Evolutionary conservation across 768 basidiomycete genomes (phyloP).

Genomic region (Chalciporus pseudorubinellus): DNA sequence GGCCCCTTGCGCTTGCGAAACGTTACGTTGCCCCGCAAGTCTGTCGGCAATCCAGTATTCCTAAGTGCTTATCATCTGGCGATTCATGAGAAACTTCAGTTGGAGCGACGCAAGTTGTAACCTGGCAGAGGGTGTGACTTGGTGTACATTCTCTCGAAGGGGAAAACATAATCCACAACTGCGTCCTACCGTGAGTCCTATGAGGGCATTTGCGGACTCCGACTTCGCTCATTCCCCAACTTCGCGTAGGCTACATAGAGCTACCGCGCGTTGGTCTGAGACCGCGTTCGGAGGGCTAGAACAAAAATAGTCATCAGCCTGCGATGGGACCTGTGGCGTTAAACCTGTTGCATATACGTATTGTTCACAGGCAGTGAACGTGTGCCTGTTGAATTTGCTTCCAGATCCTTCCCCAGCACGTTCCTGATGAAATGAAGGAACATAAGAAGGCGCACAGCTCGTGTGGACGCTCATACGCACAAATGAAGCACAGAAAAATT

Average conservation of each 20-base stretch:
- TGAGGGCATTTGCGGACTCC: too few relatives aligned
- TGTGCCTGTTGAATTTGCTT: not conserved
- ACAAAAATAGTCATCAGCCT: not conserved
- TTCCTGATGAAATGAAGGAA: conserved; percentile 1
- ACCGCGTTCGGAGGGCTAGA: too few relatives aligned
- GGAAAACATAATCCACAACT: too few relatives aligned
- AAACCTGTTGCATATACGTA: not conserved
- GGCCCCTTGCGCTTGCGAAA: not conserved
- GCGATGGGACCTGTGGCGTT: not conserved
- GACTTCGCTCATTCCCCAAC: too few relatives aligned
- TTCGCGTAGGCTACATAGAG: not conserved
- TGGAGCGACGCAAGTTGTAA: too few relatives aligned
- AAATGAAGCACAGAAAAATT: too few relatives aligned
- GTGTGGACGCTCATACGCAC: not conserved
- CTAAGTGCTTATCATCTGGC: too few relatives aligned
- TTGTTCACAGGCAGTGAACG: not conserved
- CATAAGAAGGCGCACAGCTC: not conserved
- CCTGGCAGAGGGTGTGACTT: too few relatives aligned
- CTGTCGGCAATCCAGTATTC: not conserved
- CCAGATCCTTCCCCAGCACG: not conserved
- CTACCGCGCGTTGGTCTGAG: not conserved
- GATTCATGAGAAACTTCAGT: too few relatives aligned
- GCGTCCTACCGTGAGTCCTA: too few relatives aligned
- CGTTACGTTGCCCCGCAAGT: not conserved
- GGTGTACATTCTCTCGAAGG: too few relatives aligned